Conservation (phyloP, 345 rosid species). For the Gossypioides kirkii region DNA sequence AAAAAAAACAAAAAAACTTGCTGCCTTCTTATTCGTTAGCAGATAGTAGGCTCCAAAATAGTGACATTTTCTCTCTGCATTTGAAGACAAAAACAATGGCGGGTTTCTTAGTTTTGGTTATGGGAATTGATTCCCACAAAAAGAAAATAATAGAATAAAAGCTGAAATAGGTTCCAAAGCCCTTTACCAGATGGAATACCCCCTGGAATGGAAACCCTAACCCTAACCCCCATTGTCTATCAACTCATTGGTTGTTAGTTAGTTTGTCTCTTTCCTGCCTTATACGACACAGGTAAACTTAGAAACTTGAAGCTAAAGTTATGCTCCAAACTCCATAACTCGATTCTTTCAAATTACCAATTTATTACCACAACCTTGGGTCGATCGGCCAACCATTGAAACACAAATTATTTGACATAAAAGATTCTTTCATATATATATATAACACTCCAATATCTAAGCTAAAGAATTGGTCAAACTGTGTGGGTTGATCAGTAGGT, state of each 20-base stretch:
- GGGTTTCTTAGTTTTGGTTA: background rate
- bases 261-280: constrained; percentile 4
- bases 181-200: background rate
- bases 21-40: background rate
- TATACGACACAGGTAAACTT: background rate
- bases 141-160: too few species aligned
- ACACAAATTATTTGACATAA: background rate
- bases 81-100: constrained; percentile 13
- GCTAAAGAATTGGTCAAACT: background rate
- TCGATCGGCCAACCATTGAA: background rate
- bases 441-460: too few species aligned
- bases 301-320: constrained; percentile 2
- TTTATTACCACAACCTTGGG: background rate
- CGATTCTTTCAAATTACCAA: constrained; percentile 4
- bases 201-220: constrained; percentile 3
- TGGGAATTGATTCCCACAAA: background rate
- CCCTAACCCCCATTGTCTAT: background rate
- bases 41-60: background rate
- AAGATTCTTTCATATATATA: background rate
- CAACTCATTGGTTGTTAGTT: background rate
- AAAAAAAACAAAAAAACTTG: background rate
- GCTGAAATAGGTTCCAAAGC: background rate
- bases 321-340: background rate
- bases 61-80: background rate
- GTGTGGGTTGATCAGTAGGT: background rate